Conservation (phyloP, 306 rosid genomes). For the Chamaecrista fasciculata region DNA sequence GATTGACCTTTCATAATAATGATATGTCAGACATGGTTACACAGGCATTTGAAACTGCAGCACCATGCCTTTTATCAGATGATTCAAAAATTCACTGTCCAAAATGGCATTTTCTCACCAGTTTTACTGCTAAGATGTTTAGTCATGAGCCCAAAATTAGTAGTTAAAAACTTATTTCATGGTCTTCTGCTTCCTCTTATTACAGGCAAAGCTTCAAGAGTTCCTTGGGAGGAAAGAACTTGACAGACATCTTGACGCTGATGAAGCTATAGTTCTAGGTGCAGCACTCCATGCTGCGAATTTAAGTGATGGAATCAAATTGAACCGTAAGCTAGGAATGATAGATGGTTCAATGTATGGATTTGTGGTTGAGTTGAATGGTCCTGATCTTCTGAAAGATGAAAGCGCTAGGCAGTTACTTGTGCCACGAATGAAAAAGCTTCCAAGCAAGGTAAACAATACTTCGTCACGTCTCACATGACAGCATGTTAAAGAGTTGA, state of each 20-base stretch:
- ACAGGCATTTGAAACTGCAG: slow-evolving; percentile 11
- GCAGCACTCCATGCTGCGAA: slow-evolving; percentile 91
- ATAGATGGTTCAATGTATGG: slow-evolving; percentile 92
- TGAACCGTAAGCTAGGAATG: slow-evolving; percentile 98
- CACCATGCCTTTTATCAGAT: not conserved
- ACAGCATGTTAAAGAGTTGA: slow-evolving; percentile 18
- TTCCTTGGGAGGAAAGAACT: slow-evolving; percentile 87
- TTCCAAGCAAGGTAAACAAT: slow-evolving; percentile 76
- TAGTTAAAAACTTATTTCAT: slow-evolving; percentile 5
- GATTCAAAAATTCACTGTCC: not conserved
- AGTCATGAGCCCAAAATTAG: not conserved
- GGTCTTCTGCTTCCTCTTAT: slow-evolving; percentile 17
- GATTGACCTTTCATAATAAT: slow-evolving; percentile 20
- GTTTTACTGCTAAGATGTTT: slow-evolving; percentile 17
- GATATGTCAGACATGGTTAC: not conserved
- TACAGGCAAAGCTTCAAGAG: slow-evolving; percentile 92
- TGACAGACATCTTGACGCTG: slow-evolving; percentile 97
- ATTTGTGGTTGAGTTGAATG: slow-evolving; percentile 67
- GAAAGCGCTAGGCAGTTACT: slow-evolving; percentile 82
- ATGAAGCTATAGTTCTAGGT: slow-evolving; percentile 95
- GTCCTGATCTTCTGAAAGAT: slow-evolving; percentile 70
- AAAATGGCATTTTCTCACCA: not conserved
- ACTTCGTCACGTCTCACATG: slow-evolving; percentile 28
- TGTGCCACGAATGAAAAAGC: slow-evolving; percentile 81
- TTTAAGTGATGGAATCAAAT: slow-evolving; percentile 95